Base-by-base conservation (phyloP, 208 protist genomes). In the Acanthamoeba triangularis region DNA sequence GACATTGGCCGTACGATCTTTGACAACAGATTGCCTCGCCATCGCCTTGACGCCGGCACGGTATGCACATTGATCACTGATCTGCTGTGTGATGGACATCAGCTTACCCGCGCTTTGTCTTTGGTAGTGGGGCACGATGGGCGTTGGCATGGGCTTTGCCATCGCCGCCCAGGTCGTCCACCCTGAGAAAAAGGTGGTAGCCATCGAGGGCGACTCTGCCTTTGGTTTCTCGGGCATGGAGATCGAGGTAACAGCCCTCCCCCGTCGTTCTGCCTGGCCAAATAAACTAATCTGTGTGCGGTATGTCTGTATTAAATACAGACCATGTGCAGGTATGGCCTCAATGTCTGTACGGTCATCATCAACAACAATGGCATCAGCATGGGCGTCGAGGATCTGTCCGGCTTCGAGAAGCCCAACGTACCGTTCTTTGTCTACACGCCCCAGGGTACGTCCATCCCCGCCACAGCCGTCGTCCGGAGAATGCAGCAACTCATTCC, bases 361-460 rank as follows among this genome's bases (percentile, higher is more conserved):
- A 85, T 96, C 67, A 96, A 96, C 85, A 96, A 96, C 69, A 95
- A 95, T 37, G 96, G 96, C 35, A 96, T 96, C 69, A 96, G 95
- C 74, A 93, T 95, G 61, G 96, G 96, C 23, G 52, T 95, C 47
- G 49, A 44, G 2, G 87, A 93, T 44, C 87, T 93, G 25, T 72
- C 87, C 30, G 87, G 87, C n/a, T 93, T 93, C 28, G 87, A 93
- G 20, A 93, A 76, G 44, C 23, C 30, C 37, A 67, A 72, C 20
- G 87, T 93, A 2, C 87, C 87, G 16, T 93, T 93, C 87, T 93
- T 93, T 30, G 87, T 76, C 87, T 93, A 93, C 65, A 76, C 65
- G 0, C 87, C 87, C 28, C 87, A 93, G n/a, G 87, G 87, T 93
- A 54, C 23, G 59, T 80, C 23, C n/a, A 0, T 76, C 35, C 18